A percentile compares a stretch with the other conserved stretches of the same genome.
phyloP scores from a whole-genome alignment of 1,284 basidiomycete species.

The Ustilago shanxiensis region DNA sequence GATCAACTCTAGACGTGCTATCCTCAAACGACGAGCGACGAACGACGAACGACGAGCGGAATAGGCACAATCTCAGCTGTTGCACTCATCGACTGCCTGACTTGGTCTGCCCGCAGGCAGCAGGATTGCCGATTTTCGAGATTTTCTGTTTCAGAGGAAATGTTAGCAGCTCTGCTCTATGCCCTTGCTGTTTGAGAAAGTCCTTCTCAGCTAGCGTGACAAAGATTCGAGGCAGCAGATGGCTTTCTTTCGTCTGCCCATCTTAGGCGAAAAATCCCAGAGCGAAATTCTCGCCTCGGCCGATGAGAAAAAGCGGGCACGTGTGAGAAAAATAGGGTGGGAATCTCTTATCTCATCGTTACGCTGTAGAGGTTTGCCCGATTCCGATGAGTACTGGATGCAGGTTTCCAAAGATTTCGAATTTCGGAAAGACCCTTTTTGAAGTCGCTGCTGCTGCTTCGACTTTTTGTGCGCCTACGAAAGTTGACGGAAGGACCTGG shows the following conservation, averaged over 20 bases:
- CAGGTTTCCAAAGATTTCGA: constrained; percentile 4
- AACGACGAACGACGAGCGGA: no score
- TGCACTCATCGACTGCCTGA: no score
- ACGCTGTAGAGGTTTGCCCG: not conserved
- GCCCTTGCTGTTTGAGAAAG: no score
- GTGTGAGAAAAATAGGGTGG: no score
- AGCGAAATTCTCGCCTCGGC: not conserved
- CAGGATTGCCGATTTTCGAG: no score
- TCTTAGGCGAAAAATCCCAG: not conserved
- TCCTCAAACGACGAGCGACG: constrained; percentile 1
- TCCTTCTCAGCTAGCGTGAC: no score
- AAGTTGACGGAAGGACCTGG: no score
- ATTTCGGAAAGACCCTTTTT: constrained; percentile 15
- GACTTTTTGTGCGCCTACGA: not conserved
- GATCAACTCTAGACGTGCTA: constrained; percentile 16
- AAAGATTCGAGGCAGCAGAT: constrained; percentile 10
- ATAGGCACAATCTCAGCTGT: not conserved
- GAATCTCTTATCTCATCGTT: not conserved
- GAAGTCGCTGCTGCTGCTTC: no score
- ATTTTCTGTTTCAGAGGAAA: no score
- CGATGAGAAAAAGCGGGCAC: not conserved
- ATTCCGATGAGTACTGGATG: not conserved
- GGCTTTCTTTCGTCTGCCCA: not conserved
- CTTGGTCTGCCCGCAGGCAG: no score
- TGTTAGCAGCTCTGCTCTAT: no score